A percentile compares a stretch with the other conserved stretches of the same genome.
Conservation (phyloP, 2,329 filamentous ascomycete genomes). For the Amphichorda felina region DNA sequence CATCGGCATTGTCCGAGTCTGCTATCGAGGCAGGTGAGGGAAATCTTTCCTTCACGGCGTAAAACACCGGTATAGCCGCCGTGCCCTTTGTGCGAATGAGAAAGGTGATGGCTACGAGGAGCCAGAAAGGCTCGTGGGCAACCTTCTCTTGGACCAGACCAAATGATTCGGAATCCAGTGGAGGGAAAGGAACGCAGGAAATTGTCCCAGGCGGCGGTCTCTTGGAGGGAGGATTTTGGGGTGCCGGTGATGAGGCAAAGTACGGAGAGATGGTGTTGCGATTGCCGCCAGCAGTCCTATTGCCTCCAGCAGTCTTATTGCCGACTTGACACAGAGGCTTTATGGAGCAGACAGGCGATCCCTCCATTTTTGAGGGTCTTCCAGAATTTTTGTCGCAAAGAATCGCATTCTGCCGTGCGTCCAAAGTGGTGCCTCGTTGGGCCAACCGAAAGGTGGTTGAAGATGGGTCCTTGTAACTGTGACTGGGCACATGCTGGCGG, state of each 20-base stretch:
- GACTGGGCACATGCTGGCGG: neutral
- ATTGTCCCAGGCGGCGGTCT: conserved; percentile 31
- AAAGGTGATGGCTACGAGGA: conserved; percentile 75
- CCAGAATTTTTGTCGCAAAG: conserved; percentile 4
- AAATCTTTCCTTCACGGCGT: conserved; percentile 53
- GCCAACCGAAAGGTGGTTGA: no score
- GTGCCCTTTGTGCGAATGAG: conserved; percentile 70
- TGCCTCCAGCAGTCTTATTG: neutral
- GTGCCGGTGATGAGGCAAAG: neutral
- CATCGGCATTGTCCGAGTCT: conserved; percentile 29
- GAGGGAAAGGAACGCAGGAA: conserved; percentile 53
- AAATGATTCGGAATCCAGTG: conserved; percentile 50
- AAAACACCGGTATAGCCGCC: conserved; percentile 65
- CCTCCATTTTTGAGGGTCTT: conserved; percentile 11
- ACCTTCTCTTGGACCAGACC: conserved; percentile 79
- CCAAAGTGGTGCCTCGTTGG: no score
- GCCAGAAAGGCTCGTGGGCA: conserved; percentile 61
- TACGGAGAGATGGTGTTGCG: neutral
- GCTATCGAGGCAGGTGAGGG: conserved; percentile 55
- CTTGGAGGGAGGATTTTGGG: conserved; percentile 9
- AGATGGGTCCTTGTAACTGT: neutral
- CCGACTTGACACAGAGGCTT: neutral
- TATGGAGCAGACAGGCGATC: neutral
- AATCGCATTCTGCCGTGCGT: no score
- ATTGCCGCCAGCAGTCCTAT: no score